phyloP scores from a whole-genome alignment of 805 yeast genomes.

The Metschnikowia peoriensis region DNA sequence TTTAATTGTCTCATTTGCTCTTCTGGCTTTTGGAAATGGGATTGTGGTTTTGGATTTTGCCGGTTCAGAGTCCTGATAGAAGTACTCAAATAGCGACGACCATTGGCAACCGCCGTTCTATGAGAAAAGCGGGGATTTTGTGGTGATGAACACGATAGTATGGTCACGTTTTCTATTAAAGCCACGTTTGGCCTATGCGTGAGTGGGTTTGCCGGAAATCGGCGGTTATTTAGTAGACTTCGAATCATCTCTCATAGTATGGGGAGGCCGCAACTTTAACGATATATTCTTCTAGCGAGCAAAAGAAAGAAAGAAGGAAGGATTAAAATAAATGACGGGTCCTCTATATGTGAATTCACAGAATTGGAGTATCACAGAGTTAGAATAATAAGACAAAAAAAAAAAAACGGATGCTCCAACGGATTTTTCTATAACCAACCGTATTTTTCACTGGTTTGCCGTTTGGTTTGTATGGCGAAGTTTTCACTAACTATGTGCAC shows the following conservation, averaged over 20 bases:
- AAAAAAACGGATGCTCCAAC: not conserved
- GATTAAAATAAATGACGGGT: not conserved
- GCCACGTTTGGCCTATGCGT: not conserved
- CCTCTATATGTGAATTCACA: not conserved
- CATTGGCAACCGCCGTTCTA: not conserved
- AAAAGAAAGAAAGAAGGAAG: not conserved
- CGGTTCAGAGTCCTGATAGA: too few relatives aligned
- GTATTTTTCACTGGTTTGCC: not conserved
- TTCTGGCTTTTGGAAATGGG: not conserved
- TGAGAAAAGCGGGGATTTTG: not conserved
- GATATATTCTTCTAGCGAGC: not conserved
- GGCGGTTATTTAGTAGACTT: constrained; percentile 4
- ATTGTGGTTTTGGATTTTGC: too few relatives aligned
- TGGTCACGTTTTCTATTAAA: not conserved
- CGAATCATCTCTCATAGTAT: constrained; percentile 6
- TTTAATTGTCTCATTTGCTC: not conserved
- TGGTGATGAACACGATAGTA: not conserved
- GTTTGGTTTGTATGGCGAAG: not conserved
- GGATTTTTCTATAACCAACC: not conserved
- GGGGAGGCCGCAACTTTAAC: not conserved
- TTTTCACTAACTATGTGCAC: not conserved
- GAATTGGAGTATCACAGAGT: too few relatives aligned
- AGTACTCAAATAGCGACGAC: not conserved
- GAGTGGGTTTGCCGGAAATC: not conserved
- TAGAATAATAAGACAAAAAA: too few relatives aligned